phyloP scores from a whole-genome alignment of 345 rosid genomes.

The Fremontodendron californicum region DNA sequence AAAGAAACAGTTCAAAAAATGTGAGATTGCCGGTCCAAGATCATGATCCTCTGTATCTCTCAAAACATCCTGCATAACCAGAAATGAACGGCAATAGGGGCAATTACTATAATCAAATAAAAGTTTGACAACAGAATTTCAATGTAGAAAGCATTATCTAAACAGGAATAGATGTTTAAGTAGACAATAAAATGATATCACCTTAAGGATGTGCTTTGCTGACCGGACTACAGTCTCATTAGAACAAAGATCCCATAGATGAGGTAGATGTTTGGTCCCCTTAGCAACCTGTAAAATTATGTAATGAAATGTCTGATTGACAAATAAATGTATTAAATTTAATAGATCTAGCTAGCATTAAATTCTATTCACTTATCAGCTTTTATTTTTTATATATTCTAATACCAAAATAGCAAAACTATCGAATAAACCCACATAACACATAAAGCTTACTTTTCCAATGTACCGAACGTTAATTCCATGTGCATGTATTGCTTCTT shows the following conservation, averaged over 20 bases:
- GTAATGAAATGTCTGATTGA: not conserved
- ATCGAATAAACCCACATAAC: not conserved
- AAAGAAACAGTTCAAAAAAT: conserved; percentile 81
- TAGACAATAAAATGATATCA: conserved; percentile 25
- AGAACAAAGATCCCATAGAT: conserved; percentile 89
- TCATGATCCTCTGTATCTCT: conserved; percentile 82
- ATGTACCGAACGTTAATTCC: conserved; percentile 94
- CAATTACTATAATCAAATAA: not conserved
- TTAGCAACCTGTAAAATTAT: conserved; percentile 62
- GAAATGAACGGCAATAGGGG: conserved; percentile 6
- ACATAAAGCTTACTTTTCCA: conserved; percentile 60
- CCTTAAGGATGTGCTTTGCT: conserved; percentile 94
- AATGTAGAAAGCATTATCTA: not conserved
- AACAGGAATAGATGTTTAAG: not conserved
- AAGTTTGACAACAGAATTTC: not conserved
- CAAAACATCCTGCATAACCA: conserved; percentile 12
- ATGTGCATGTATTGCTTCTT: conserved; percentile 97
- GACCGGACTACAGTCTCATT: conserved; percentile 86
- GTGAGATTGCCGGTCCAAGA: conserved; percentile 71
- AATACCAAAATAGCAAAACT: not conserved
- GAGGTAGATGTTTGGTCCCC: conserved; percentile 88
- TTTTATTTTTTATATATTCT: conserved; percentile 1
- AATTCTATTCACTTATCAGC: not conserved
- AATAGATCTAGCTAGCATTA: not conserved
- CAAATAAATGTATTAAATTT: not conserved